Evolutionary conservation across 352 stramenopile species (phyloP), one percentile per base, ranked within the genome.

Genomic region (Globisporangium carolinianum): DNA sequence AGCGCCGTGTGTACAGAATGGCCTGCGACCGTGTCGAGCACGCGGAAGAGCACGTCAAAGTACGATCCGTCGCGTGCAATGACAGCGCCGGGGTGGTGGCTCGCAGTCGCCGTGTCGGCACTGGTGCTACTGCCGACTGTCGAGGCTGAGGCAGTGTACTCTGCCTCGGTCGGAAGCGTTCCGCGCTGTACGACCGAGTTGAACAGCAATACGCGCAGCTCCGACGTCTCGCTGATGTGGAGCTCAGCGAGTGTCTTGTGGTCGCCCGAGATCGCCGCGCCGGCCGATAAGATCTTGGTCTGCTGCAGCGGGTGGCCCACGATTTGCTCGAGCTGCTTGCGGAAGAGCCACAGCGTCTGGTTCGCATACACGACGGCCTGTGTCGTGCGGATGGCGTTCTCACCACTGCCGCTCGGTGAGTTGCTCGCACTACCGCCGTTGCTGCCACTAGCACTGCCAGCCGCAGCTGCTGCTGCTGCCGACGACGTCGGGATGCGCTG

Each of bases 221-320:
- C 79, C n/a, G 72, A 91, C 12, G 71, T 73, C 54, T 94, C 83
- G 5, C 70, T 79, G 12, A 94, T 82, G n/a, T 79, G 62, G 35
- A 95, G 67, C n/a, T 95, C 83, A 37, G 75, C 72, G 3, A 94
- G 64, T 32, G 83, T 92, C 62, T 95, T 95, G 42, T 84, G 61
- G 47, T 95, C 86, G 9, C 83, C 83, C 15, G 79, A 81, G 18
- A 95, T 68, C 1, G 82, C 71, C 8, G 76, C 75, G 14, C 86
- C 83, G 49, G 72, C 71, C 18, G 68, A 86, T 2, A 95, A 65
- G 9, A 95, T 83, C 57, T 95, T 95, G 4, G 73, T 91, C 56
- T 94, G 86, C 51, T 87, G 73, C 59, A 89, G 73, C 1, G 86
- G 79, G 58, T 95, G 86, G 0, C 68, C 67, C 17, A 91, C 63